Evolutionary conservation across 225 moss, liverwort and hornwort genomes (phyloP), one percentile per base, ranked within the genome.

Genomic region (Sphagnum contortum): DNA sequence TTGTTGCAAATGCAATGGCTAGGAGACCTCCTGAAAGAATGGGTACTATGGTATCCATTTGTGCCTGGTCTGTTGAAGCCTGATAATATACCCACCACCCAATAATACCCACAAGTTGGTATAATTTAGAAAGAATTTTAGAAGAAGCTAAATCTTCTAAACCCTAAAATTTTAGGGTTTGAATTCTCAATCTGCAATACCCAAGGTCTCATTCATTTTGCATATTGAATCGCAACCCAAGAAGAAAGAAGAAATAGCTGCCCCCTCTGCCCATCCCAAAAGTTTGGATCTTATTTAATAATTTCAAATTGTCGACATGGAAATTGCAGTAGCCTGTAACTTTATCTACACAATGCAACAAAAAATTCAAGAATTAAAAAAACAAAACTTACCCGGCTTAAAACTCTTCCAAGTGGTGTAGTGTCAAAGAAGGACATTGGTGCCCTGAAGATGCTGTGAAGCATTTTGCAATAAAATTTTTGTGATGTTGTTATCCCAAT

Each of bases 361-460:
- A 45, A 3, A 62, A 9, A 45, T 44, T 29, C 29, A 29, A 29
- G 46, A 47, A 10, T 47, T 66, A 50, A 13, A 14, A 52, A 3
- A 48, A n/a, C n/a, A n/a, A 10, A 6, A 46, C 81, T 58, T 77
- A 89, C 89, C 71, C 86, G 69, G 70, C 75, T 89, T 6, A 89
- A 64, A 59, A 89, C 80, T 61, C 86, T 74, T 57, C 86, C 89
- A 8, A 79, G 69, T 12, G 89, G 89, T 47, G 89, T 89, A 0
- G 77, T 71, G 52, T 89, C 89, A 56, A 89, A 89, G 55, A 83
- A 89, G 5, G 83, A 68, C 83, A 89, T 86, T 0, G 89, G 86
- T 12, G 89, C 80, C 8, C 79, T 75, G 46, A 89, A 86, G 14
- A 83, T 68, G 51, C 77, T 70, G 3, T 55, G 78, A 9, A 86